These are phyloP conservation scores for Penicillium sp. DNA, from an alignment of 2,329 filamentous ascomycete species.

Conservation along the genomic window DNA sequence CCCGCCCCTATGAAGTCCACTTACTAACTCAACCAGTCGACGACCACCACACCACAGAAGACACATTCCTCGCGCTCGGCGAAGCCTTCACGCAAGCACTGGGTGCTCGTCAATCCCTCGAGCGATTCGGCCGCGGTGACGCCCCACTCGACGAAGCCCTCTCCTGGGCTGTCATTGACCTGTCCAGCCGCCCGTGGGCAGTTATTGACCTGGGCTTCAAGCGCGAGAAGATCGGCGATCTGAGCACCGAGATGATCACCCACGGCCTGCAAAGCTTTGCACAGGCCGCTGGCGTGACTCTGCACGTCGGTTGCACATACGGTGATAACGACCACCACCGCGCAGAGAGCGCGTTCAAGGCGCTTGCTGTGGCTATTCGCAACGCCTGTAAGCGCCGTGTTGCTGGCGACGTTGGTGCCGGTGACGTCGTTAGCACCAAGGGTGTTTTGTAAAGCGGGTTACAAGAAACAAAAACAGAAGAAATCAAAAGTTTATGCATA, in stretches of 20 bases:
- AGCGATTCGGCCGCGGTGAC: constrained; percentile 89
- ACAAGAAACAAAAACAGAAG: not conserved
- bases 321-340: constrained; percentile 95
- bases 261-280: constrained; percentile 95
- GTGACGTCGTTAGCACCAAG: constrained; percentile 95
- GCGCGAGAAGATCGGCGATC: constrained; percentile 89
- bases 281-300: constrained; percentile 82
- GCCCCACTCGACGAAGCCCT: constrained; percentile 93
- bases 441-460: constrained; percentile 66
- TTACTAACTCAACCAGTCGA: constrained; percentile 63
- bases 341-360: constrained; percentile 97
- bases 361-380: constrained; percentile 80
- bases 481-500: not conserved
- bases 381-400: constrained; percentile 73
- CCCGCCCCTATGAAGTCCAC: not conserved
- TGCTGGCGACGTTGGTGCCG: constrained; percentile 78
- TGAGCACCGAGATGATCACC: constrained; percentile 95
- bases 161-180: constrained; percentile 88
- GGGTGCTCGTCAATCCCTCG: constrained; percentile 74
- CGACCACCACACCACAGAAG: constrained; percentile 97
- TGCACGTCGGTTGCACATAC: constrained; percentile 90
- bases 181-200: constrained; percentile 86
- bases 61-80: constrained; percentile 89
- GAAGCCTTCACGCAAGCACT: constrained; percentile 80
- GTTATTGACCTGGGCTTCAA: constrained; percentile 81